Conservation (phyloP, 306 rosid species). For the Amphicarpaea edgeworthii region DNA sequence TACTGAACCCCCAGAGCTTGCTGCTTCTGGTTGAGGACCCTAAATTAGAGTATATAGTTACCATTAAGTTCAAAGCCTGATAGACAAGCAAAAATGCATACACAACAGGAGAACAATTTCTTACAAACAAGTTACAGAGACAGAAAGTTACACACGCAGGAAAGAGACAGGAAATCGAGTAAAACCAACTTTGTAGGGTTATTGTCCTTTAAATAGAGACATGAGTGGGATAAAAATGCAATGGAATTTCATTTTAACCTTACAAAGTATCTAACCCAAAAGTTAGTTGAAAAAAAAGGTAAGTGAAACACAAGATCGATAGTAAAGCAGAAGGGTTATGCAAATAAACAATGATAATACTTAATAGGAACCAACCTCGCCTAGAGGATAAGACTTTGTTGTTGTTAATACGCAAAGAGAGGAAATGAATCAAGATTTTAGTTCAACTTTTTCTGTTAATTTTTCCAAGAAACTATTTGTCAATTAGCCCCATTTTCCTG, state of each 20-base stretch:
- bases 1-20: conserved; percentile 64
- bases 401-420: neutral
- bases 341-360: conserved; percentile 3
- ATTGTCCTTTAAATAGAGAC: neutral
- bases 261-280: neutral
- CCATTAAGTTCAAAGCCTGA: conserved; percentile 30
- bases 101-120: neutral
- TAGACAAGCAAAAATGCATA: conserved; percentile 16
- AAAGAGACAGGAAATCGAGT: conserved; percentile 15
- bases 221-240: conserved; percentile 11
- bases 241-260: neutral
- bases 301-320: conserved; percentile 5
- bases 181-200: conserved; percentile 3
- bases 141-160: neutral
- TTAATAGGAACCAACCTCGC: neutral
- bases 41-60: conserved; percentile 43
- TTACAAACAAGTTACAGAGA: conserved; percentile 30
- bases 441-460: neutral
- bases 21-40: conserved; percentile 88
- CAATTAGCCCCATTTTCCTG: neutral
- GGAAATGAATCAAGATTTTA: neutral
- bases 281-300: conserved; percentile 1
- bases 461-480: conserved; percentile 7
- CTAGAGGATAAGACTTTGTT: neutral
- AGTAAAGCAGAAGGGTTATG: conserved; percentile 31